These are phyloP conservation scores for Trichoderma brevicompactum DNA, from an alignment of 2,329 filamentous ascomycete species.

Conservation along the genomic window DNA sequence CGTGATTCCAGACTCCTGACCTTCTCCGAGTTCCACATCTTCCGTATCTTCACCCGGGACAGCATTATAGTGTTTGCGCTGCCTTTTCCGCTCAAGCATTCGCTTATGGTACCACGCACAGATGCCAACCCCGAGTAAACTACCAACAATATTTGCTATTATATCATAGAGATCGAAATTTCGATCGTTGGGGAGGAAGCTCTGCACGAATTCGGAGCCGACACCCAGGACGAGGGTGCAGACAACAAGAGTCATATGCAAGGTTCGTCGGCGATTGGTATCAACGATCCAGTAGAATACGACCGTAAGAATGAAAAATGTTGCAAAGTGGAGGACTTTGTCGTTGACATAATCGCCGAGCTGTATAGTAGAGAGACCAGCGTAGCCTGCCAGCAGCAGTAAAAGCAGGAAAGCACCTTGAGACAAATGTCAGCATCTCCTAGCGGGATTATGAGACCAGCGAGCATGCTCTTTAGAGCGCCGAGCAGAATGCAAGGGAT, in stretches of 20 bases:
- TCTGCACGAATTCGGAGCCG: constrained; percentile 77
- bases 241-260: constrained; percentile 80
- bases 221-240: constrained; percentile 75
- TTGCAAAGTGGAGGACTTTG: constrained; percentile 84
- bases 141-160: constrained; percentile 83
- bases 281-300: constrained; percentile 98
- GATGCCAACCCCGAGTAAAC: constrained; percentile 69
- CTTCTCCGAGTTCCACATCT: constrained; percentile 79
- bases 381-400: constrained; percentile 75
- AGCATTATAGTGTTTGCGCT: constrained; percentile 71
- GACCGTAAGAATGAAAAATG: constrained; percentile 87
- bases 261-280: constrained; percentile 79
- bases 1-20: constrained; percentile 69
- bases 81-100: constrained; percentile 86
- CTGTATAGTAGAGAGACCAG: constrained; percentile 72
- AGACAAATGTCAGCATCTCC: constrained; percentile 12
- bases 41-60: constrained; percentile 66
- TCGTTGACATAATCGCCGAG: constrained; percentile 71
- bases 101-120: constrained; percentile 93
- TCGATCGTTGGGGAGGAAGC: constrained; percentile 72
- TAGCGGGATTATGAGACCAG: not conserved
- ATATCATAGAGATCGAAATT: constrained; percentile 82
- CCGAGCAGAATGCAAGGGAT: not conserved
- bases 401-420: constrained; percentile 72
- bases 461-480: not conserved